Base-by-base conservation (phyloP, 2,329 filamentous ascomycete species). In the Xylaria sp. region DNA sequence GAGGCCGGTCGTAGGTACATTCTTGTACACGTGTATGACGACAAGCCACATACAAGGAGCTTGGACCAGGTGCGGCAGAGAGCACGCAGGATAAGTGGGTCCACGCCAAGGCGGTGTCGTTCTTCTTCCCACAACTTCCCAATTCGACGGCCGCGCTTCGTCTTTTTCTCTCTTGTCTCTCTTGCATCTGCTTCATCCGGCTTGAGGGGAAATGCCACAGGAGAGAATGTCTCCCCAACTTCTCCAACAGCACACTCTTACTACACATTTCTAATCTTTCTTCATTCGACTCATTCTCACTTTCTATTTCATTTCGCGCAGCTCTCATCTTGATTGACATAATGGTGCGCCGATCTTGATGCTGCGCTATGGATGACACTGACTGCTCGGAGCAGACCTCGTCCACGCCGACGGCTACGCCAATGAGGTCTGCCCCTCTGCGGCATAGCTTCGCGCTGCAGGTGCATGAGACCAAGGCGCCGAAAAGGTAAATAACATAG, bases 391-490 rank as follows among this genome's bases (percentile, higher is more conserved):
- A 65, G 55, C 73, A 88, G 85, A 83, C 83, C 73, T 91, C 89
- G 68, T 87, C 89, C 63, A 80, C 89, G 68, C 90, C 89, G 62
- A 88, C 87, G 57, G 80, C 88, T 57, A 90, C 87, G 69, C 85
- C 89, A 63, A 78, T 82, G 70, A 87, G 84, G 75, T 3, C 48
- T 50, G n/a, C 19, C 69, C 85, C 89, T 63, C 78, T 82, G 70
- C 87, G 84, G 75, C 84, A 89, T 76, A 78, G 83, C 65, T 97
- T 97, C 76, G 88, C 94, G 69, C 82, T 83, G 72, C 90, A 90
- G 72, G 86, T 95, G 59, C 88, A 92, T 67, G 88, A 92, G 67
- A 85, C 92, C 69, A 93, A 91, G 72, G 86, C 91, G 53, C 89
- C 90, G 39, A 99, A 97, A 77, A 91, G 87, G 94, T 96, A 87